Base-by-base conservation (phyloP, 169 alveolate genomes). In the Cryptosporidium sp. region DNA sequence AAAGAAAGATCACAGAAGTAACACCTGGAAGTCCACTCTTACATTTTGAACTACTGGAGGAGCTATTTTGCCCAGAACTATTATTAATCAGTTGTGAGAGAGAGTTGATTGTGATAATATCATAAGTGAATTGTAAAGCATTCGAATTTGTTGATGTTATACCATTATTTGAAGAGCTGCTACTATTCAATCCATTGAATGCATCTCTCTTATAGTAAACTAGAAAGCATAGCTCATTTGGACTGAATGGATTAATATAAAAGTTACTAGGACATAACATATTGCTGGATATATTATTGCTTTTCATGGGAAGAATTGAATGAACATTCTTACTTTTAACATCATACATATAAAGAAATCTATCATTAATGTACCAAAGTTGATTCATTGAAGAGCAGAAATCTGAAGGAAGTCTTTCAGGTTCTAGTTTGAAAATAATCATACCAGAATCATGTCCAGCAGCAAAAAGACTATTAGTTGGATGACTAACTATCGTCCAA, bases 401-500 rank as follows among this genome's bases (percentile, higher is more conserved):
- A 44, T 92, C 92, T 44, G 93, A 89, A 45, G 97, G 96, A 39
- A 96, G 94, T 84, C 98, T 84, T 91, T 96, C 98, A 33, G 94
- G 93, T 86, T 96, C 97, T 72, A 96, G 92, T 93, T 96, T 97
- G 93, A 97, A 96, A 42, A 96, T 96, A 10, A 96, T 95, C 95
- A 97, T 93, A 44, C 98, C 99, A 42, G 97, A 92, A 85, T 97
- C 99, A 73, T 95, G 97, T 3, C 99, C 99, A 1, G 98, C 97
- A 16, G 99, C 99, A 69, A 97, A 95, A 51, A 96, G 92, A 67
- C 97, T 95, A 42, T 94, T 94, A 58, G 94, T 91, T 10, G 97
- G 97, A 85, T 97, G 97, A 6, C 95, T 94, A 3, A 97, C 97
- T n/a, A 97, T 84, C 52, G 96, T 92, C 99, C 99, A 98, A 87